A percentile compares a stretch with the other conserved stretches of the same genome.
Conservation (phyloP, 2,329 filamentous ascomycete species). For the Amphichorda felina region DNA sequence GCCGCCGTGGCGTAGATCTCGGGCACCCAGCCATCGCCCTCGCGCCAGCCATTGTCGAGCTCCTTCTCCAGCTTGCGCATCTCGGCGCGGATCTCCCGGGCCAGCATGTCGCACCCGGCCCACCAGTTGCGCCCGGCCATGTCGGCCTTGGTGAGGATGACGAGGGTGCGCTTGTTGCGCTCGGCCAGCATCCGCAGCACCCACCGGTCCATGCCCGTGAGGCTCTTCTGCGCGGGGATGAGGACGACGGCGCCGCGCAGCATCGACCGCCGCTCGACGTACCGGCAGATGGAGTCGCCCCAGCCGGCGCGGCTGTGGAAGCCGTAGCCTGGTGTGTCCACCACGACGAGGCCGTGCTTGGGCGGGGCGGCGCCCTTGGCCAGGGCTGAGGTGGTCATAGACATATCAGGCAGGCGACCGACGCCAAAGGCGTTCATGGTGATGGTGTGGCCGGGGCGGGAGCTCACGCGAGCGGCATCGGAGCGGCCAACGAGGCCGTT, state of each 20-base stretch:
- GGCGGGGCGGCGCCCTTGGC: conserved; percentile 26
- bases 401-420: conserved; percentile 19
- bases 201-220: conserved; percentile 34
- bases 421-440: conserved; percentile 45
- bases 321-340: conserved; percentile 41
- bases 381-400: conserved; percentile 6
- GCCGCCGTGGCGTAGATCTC: conserved; percentile 24
- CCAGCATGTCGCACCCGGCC: conserved; percentile 13
- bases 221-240: conserved; percentile 38
- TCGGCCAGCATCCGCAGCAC: conserved; percentile 34
- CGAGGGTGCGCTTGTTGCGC: conserved; percentile 29
- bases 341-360: conserved; percentile 32
- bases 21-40: conserved; percentile 14
- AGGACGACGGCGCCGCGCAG: conserved; percentile 41
- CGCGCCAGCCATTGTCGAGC: conserved; percentile 14
- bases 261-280: conserved; percentile 31
- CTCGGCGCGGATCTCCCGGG: conserved; percentile 13
- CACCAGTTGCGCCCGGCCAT: conserved; percentile 24
- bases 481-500: conserved; percentile 57
- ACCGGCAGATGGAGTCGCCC: conserved; percentile 40
- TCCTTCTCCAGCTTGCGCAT: conserved; percentile 15
- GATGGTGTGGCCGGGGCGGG: conserved; percentile 37
- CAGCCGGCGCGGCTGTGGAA: conserved; percentile 32
- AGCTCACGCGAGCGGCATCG: conserved; percentile 35
- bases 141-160: conserved; percentile 47